Base-by-base conservation (phyloP, 2,329 filamentous ascomycete genomes). In the Aspergillus tubingensis region DNA sequence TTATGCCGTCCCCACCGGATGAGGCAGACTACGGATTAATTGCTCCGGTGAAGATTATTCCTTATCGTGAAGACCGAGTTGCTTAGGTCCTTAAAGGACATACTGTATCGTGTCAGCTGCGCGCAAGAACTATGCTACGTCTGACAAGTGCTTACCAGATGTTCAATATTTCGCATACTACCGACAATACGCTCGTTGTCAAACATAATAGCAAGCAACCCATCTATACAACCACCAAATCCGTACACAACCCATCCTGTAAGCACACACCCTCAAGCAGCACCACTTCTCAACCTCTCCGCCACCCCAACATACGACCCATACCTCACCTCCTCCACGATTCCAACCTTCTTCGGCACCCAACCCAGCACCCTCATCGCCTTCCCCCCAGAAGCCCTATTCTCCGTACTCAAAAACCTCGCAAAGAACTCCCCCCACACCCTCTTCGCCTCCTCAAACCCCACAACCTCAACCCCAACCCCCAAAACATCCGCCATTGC, bases 321-420 rank as follows among this genome's bases (percentile, higher is more conserved):
- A n/a, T 5, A 1, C 25, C 25, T 50, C 15, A 50, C 23, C 13
- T 50, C 47, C 47, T 50, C 47, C n/a, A 50, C 17, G 10, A 50
- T 50, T 1, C 47, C 47, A 15, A 30, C 25, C 25, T 17, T 50
- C 23, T 50, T 27, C 23, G 71, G 71, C 15, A 59, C 57, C 78
- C 78, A 80, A 0, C 75, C 76, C 47, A 80, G 62, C 57, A 66
- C 49, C 49, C 71, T 65, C 55, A 65, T 63, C 10, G 79, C 80
- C 69, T 74, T 74, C 36, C 68, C 62, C 62, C 73, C 78, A 8
- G 75, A 76, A 3, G 70, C 65, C 2, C 70, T 70, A 61, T 76
- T 77, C 60, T 77, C 71, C 8, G 60, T 49, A 3, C 60, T 57
- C 13, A 71, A 27, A 11, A 67, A 56, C n/a, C 38, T 19, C 2